Evolutionary conservation across 805 yeast species (phyloP).

Genomic region (Ogataea nakhonphanomensis): DNA sequence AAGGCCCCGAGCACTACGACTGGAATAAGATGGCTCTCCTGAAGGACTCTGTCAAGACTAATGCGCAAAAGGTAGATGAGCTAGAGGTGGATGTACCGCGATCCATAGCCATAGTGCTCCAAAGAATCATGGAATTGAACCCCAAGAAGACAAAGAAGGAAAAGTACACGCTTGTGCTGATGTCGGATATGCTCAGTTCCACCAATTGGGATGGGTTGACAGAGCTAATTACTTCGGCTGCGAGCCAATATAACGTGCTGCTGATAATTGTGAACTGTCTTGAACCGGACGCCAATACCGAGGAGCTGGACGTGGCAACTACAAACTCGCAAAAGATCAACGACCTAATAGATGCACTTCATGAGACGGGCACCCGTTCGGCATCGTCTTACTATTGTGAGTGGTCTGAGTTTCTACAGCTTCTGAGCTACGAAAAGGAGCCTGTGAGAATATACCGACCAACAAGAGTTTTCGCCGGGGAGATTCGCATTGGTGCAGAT

Average conservation of each 20-base stretch:
- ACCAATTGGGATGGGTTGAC: conserved; percentile 20
- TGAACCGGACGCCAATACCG: background rate
- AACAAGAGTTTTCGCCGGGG: conserved; percentile 43
- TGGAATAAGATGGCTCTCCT: conserved; percentile 18
- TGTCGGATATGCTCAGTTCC: conserved; percentile 17
- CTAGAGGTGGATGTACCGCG: conserved; percentile 30
- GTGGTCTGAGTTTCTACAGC: conserved; percentile 13
- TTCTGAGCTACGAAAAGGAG: conserved; percentile 17
- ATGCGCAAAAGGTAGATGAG: conserved; percentile 15
- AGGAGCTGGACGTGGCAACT: background rate
- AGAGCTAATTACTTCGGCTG: conserved; percentile 14
- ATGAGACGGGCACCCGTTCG: conserved; percentile 12
- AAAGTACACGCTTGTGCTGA: conserved; percentile 16
- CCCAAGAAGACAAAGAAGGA: conserved; percentile 14
- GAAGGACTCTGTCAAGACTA: conserved; percentile 14
- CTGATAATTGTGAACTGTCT: conserved; percentile 18
- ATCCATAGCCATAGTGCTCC: conserved; percentile 26
- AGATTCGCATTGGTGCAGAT: conserved; percentile 47
- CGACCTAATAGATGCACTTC: conserved; percentile 8
- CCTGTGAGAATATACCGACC: conserved; percentile 44
- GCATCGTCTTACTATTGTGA: conserved; percentile 16
- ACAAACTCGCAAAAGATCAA: conserved; percentile 8
- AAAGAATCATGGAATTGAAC: conserved; percentile 15
- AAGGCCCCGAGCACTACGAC: conserved; percentile 17
- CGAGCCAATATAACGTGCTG: conserved; percentile 13